Evolutionary conservation across 495 filamentous ascomycete genomes (phyloP).

Genomic region (Neurospora cerealis): DNA sequence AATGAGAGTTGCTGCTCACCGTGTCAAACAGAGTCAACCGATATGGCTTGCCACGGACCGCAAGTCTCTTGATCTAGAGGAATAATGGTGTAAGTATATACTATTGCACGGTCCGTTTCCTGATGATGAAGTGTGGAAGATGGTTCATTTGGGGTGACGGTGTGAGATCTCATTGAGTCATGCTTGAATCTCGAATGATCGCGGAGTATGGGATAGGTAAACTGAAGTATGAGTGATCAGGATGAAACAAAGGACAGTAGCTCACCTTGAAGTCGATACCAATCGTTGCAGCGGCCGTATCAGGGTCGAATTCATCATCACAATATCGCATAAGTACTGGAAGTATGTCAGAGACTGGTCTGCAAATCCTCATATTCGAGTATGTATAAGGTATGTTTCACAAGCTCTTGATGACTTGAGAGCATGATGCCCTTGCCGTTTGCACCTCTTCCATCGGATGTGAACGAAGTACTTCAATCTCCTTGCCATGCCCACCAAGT

Average conservation of each 20-base stretch:
- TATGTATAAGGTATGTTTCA: not conserved
- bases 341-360: not conserved
- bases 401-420: not conserved
- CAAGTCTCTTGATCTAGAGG: constrained; percentile 32
- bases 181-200: not conserved
- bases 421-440: not conserved
- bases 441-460: not conserved
- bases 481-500: not conserved
- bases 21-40: constrained; percentile 50
- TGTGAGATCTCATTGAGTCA: not conserved
- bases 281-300: constrained; percentile 47
- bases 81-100: not conserved
- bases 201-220: not conserved
- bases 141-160: not conserved
- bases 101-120: not conserved
- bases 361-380: not conserved
- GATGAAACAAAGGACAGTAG: not conserved
- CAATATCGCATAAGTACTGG: constrained; percentile 32
- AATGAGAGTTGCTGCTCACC: constrained; percentile 19
- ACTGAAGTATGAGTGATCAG: not conserved
- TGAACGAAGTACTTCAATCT: not conserved
- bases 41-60: constrained; percentile 44
- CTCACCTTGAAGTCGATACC: constrained; percentile 52
- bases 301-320: constrained; percentile 51
- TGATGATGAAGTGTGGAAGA: not conserved